These are phyloP conservation scores for Hippophae gyantsensis DNA, from an alignment of 306 rosid species.

Conservation along the genomic window DNA sequence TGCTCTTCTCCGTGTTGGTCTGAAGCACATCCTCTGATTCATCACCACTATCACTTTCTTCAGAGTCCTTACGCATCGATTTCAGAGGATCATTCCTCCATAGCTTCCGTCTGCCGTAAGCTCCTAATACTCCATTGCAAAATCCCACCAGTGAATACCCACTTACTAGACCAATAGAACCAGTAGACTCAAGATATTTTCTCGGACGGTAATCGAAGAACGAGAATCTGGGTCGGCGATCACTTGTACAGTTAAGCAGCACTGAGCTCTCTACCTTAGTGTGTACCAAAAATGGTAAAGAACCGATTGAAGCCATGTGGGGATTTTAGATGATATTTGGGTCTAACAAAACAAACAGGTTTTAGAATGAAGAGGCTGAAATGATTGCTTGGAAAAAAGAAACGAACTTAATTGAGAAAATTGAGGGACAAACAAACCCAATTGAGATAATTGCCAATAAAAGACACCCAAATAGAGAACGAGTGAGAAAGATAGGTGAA, in stretches of 20 bases:
- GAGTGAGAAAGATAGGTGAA: no score
- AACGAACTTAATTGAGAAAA: no score
- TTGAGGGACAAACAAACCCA: no score
- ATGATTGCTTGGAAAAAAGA: no score
- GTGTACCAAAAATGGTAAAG: slow-evolving; percentile 38
- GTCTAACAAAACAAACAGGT: no score
- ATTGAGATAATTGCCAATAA: no score
- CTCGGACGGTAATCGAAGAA: slow-evolving; percentile 17
- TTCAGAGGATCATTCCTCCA: slow-evolving; percentile 29
- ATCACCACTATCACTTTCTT: slow-evolving; percentile 31
- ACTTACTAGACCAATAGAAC: slow-evolving; percentile 16
- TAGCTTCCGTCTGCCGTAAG: slow-evolving; percentile 26
- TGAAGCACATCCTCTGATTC: slow-evolving; percentile 46
- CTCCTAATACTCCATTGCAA: slow-evolving; percentile 29
- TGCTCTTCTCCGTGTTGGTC: slow-evolving; percentile 71
- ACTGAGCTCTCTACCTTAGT: slow-evolving; percentile 32
- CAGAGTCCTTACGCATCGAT: slow-evolving; percentile 31
- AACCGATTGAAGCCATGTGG: slow-evolving; percentile 47
- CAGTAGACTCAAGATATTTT: slow-evolving; percentile 12
- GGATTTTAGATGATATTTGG: neutral
- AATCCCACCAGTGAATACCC: slow-evolving; percentile 20
- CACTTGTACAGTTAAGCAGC: slow-evolving; percentile 23
- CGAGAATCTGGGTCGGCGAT: slow-evolving; percentile 18
- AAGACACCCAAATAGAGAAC: no score
- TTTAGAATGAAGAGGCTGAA: no score